Base-by-base conservation (phyloP, 345 rosid genomes). In the Anastatica hierochuntica region DNA sequence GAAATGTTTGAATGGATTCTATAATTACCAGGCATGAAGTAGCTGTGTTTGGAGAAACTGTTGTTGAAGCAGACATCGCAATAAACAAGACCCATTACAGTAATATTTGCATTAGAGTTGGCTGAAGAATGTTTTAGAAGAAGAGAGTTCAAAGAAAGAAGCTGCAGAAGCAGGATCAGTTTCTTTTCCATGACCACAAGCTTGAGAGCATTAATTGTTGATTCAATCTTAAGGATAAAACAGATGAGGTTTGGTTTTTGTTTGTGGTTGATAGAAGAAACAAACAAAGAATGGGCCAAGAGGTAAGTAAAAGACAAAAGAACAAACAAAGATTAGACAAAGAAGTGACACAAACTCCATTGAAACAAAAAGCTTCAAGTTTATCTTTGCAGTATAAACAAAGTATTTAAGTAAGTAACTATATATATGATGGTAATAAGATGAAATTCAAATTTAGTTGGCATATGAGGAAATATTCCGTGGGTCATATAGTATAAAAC, bases 11-110 rank as follows among this genome's bases (percentile, higher is more conserved):
- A 20, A 14, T 52, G 4, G 36, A 23, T 38, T 44, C 10, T 6
- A n/a, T n/a, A n/a, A n/a, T 67, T 36, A 92, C 98, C 98, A 47
- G 94, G 73, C 42, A 94, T 56, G 81, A 88, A 85, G 83, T 85
- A 88, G 81, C 95, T 88, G 79, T 88, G 78, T 26, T 63, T 81
- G 64, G 99, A 76, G 90, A 88, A 94, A 73, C 69, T 83, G 77
- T 88, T 94, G 82, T 80, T 88, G 78, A 80, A 85, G 85, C 99
- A 94, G 58, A 82, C 78, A 36, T 94, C 99, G 57, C 99, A 94
- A 19, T 80, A 94, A 63, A 94, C 99, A 67, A 88, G 73, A 49
- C 99, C 99, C 79, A 79, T 79, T 1, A 94, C 87, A 10, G 83
- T 72, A 60, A 94, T 85, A 14, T 73, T 71, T 15, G 92, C 83